Evolutionary conservation across 305 asterid genomes (phyloP), one percentile per base, ranked within the genome.

Genomic region (Fraxinus nigra): DNA sequence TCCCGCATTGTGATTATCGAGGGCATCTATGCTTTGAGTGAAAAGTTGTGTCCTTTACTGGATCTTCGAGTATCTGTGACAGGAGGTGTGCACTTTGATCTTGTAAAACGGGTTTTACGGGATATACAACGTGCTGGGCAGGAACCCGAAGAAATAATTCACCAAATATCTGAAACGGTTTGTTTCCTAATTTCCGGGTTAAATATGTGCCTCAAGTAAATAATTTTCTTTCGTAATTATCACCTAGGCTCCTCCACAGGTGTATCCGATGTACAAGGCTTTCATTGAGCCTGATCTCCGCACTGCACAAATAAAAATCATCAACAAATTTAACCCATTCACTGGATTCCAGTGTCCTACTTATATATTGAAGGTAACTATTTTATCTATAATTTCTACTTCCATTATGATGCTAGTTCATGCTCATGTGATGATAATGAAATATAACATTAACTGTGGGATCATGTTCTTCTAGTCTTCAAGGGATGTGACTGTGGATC

Each of bases 11-110:
- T 97, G 86, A 88, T 97, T 40, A 93, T 97, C 6, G 98, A 97
- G 88, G 99, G 99, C 32, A 97, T 97, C 85, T 95, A 97, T 84
- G 99, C 98, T 75, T 90, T 97, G 84, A 97, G 97, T 84, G 98
- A 97, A 84, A 89, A 90, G 82, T 82, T 97, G 88, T 87, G 97
- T 67, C 97, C 97, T 78, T 90, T 88, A 16, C 92, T 97, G 83
- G 99, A 95, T 88, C 98, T 97, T 48, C 91, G 97, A 81, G 91
- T 97, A 85, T 97, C 99, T 56, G 97, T 97, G 77, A 97, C 97
- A 0, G 99, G 99, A 74, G 99, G 99, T 24, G 98, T 97, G 78
- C 99, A 97, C 89, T 95, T 97, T 89, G 99, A 97, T 88, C 98
- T 97, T 40, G 99, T 97, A 72, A 97, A 97, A 87, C 92, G 98